A percentile compares a stretch with the other conserved stretches of the same genome.
Conservation (phyloP, 1,139 yeast species). For the Debaryomycetaceae sp. region DNA sequence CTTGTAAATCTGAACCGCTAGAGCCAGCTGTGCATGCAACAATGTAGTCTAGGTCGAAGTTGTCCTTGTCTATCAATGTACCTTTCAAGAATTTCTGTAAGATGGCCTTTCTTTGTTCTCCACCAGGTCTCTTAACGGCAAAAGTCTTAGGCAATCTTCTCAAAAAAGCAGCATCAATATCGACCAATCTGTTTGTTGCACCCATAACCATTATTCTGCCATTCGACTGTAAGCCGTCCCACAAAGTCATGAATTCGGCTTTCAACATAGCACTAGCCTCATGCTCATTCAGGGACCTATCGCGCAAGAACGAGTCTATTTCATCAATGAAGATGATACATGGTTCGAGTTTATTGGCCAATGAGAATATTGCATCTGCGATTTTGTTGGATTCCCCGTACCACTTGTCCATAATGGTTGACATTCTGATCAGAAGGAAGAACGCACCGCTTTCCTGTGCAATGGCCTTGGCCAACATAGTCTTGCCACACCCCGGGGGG, state of each 20-base stretch:
- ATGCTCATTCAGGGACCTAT: slow-evolving; percentile 81
- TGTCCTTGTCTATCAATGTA: slow-evolving; percentile 52
- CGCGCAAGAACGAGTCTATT: slow-evolving; percentile 90
- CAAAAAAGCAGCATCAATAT: slow-evolving; percentile 88
- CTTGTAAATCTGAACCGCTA: slow-evolving; percentile 91
- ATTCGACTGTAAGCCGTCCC: slow-evolving; percentile 86
- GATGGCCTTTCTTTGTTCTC: slow-evolving; percentile 66
- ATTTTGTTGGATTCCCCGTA: slow-evolving; percentile 95
- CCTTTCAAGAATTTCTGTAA: slow-evolving; percentile 63
- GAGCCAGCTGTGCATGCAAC: slow-evolving; percentile 67
- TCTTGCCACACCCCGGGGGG: slow-evolving; percentile 98
- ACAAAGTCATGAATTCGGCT: slow-evolving; percentile 95
- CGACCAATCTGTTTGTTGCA: slow-evolving; percentile 90
- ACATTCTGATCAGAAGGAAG: slow-evolving; percentile 88
- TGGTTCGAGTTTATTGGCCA: slow-evolving; percentile 88
- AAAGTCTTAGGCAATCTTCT: slow-evolving; percentile 92
- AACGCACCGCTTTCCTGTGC: slow-evolving; percentile 93
- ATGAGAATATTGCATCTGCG: slow-evolving; percentile 87
- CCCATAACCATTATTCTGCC: slow-evolving; percentile 88
- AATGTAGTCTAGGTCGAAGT: slow-evolving; percentile 59
- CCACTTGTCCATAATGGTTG: slow-evolving; percentile 96
- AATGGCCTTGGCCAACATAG: slow-evolving; percentile 94
- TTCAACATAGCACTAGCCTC: slow-evolving; percentile 94
- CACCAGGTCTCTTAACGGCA: slow-evolving; percentile 70
- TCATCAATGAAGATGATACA: slow-evolving; percentile 95